Conservation (phyloP, 2,329 filamentous ascomycete species). For the Uncinocarpus reesii region DNA sequence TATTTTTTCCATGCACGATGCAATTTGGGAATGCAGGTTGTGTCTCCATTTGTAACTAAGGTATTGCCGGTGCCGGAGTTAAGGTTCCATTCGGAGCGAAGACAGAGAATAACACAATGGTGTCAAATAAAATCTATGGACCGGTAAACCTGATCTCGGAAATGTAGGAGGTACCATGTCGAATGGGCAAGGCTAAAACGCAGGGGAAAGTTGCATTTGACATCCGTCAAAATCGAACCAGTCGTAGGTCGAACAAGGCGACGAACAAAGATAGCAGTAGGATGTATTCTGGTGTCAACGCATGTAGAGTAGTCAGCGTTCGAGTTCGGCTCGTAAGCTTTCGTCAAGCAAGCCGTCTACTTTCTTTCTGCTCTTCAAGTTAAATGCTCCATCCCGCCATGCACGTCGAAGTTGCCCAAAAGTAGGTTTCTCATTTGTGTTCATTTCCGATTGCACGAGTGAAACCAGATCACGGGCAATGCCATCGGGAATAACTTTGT, state of each 20-base stretch:
- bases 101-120: conserved; percentile 2
- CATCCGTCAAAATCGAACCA: background rate
- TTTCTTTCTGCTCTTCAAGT: conserved; percentile 48
- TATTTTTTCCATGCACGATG: conserved; percentile 8
- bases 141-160: background rate
- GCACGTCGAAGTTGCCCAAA: conserved; percentile 45
- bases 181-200: background rate
- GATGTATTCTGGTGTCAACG: background rate
- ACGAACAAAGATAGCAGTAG: background rate
- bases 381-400: conserved; percentile 46
- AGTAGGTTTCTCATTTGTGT: conserved; percentile 33
- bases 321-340: conserved; percentile 44
- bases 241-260: background rate
- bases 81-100: background rate
- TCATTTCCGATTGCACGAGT: conserved; percentile 42
- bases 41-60: background rate
- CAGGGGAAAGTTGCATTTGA: background rate
- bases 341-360: conserved; percentile 44
- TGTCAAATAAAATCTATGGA: conserved; percentile 4
- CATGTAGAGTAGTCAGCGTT: conserved; percentile 28
- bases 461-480: conserved; percentile 48
- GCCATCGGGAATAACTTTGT: conserved; percentile 37
- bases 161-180: no score
- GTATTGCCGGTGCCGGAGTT: background rate
- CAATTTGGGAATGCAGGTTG: conserved; percentile 6